A percentile compares a stretch with the other conserved stretches of the same genome.
Evolutionary conservation across 768 basidiomycete genomes (phyloP).

Genomic region (Tulasnella calospora): DNA sequence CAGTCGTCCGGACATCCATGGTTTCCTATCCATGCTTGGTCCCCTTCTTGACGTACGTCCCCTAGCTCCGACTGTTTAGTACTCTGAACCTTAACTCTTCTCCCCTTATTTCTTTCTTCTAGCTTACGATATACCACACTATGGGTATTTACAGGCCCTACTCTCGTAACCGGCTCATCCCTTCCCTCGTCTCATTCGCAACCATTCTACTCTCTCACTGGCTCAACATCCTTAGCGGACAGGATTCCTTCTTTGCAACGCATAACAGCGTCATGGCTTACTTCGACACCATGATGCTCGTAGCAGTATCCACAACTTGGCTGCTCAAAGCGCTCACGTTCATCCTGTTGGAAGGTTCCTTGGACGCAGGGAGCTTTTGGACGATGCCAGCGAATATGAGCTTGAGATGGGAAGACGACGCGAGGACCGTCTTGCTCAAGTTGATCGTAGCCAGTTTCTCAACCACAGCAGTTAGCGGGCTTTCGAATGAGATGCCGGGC

Average conservation of each 20-base stretch:
- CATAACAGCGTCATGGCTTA: background rate
- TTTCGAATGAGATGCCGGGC: slow-evolving; percentile 13
- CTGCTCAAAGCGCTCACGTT: background rate
- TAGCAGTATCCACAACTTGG: background rate
- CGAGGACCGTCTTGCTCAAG: background rate
- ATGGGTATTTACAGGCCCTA: slow-evolving; percentile 14
- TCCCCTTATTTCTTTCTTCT: background rate
- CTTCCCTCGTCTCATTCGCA: background rate
- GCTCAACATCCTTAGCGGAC: background rate
- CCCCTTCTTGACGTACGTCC: slow-evolving; percentile 14
- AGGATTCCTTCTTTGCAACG: background rate
- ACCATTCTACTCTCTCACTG: background rate
- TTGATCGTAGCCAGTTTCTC: background rate
- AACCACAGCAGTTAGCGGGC: slow-evolving; percentile 7
- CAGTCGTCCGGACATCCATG: slow-evolving; percentile 8
- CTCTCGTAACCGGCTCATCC: slow-evolving; percentile 6
- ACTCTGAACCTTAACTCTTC: background rate
- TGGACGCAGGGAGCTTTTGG: background rate
- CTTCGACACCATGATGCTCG: background rate
- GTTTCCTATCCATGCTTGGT: slow-evolving; percentile 12
- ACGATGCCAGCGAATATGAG: slow-evolving; percentile 12
- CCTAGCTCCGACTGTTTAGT: too few relatives aligned
- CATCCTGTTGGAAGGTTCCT: background rate
- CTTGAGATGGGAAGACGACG: slow-evolving; percentile 14
- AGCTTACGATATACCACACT: slow-evolving; percentile 21